Evolutionary conservation across 768 basidiomycete species (phyloP), one percentile per base, ranked within the genome.

Genomic region (Punctularia strigosozonata): DNA sequence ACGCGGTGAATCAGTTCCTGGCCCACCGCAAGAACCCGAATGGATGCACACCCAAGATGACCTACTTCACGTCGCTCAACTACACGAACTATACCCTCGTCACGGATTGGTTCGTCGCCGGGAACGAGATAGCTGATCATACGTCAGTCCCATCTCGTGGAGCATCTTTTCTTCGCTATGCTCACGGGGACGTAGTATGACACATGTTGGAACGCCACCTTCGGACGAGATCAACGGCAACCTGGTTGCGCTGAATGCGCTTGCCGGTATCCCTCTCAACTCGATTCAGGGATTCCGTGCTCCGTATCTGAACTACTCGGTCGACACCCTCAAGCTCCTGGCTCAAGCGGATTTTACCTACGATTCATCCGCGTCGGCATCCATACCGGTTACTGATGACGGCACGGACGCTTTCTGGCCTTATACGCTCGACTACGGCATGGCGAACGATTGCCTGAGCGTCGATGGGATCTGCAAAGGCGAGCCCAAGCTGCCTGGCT

Each of bases 61-160:
- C 82, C 20, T 88, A 82, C 58, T 86, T 69, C 56, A 73, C 73
- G 6, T 80, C 77, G 3, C 58, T 84, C 25, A 69, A 69, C 38
- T 86, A 73, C 57, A 86, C 83, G 12, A 85, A 86, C 54, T 82
- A 78, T 55, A 75, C 77, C 1, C 66, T 83, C 35, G 78, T 84
- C 28, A 84, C 63, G 62, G 80, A 84, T 54, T 85, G 79, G 80
- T 86, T 62, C 54, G 81, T 84, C 22, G 79, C 77, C 3, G 84
- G 84, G 17, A 86, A 86, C 53, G 85, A 88, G 54, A 85, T 88
- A 46, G 80, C 79, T 22, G 80, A 82, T 58, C 77, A 80, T 52
- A 79, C 80, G 73, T 78, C 56, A 49, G 73, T 64, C 30, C 22
- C 24, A 21, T 26, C 6, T 20, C 18, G 23, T 20, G 14, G 28